Base-by-base conservation (phyloP, 2,329 filamentous ascomycete species). In the Trichoderma sp. region DNA sequence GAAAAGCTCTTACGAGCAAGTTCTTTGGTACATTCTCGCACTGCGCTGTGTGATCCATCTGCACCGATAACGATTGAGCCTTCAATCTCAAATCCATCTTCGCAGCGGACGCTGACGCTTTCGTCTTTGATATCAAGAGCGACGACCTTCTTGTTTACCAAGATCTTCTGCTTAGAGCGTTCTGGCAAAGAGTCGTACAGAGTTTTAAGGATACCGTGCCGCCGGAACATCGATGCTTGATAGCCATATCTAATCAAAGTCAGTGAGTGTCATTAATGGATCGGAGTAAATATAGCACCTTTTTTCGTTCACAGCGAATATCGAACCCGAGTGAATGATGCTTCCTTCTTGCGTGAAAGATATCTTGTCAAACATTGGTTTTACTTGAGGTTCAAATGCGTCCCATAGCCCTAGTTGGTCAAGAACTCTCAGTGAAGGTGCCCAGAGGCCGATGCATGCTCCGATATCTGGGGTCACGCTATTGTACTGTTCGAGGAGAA, bases 21-120 rank as follows among this genome's bases (percentile, higher is more conserved):
- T 49, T 49, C 46, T 49, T 49, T 49, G 24, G 46, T 49, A 13
- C n/a, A 49, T 49, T 49, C n/a, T 24, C 67, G 74, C 3, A 77
- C 76, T 32, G 70, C 75, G 70, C 80, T 82, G 67, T 80, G 78
- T 2, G 79, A 78, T 14, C 82, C 82, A 68, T 83, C 82, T 11
- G 80, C 79, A 7, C 81, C 82, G 26, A 82, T 73, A 8, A 81
- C 65, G 21, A 83, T 72, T 69, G 79, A 74, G 0, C 78, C 81
- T 0, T 70, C 28, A 68, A 77, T 77, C 1, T 72, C 60, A 0
- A 73, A 72, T 5, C 79, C 79, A 67, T 81, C 79, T 4, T 70
- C 72, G 46, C 77, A 78, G 10, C 69, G 69, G 8, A 80, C 77
- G 2, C 65, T 69, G 1, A 79, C 77, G 2, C 74, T 75, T 16